A percentile compares a stretch with the other conserved stretches of the same genome.
These are phyloP conservation scores for Chaetomium strumarium DNA, from an alignment of 2,329 filamentous ascomycete genomes.

Conservation along the genomic window DNA sequence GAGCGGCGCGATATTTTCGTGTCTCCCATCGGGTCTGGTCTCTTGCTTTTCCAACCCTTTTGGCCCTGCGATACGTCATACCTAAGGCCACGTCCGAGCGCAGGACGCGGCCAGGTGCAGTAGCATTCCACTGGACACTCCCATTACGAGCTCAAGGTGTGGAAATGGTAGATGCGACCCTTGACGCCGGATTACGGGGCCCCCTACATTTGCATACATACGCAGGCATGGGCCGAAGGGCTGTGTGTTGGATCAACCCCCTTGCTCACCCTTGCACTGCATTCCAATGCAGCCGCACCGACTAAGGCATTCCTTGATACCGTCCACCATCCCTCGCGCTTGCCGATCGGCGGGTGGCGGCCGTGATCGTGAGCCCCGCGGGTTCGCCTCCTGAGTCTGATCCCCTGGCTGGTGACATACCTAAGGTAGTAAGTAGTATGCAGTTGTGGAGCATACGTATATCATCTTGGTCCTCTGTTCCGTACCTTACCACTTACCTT, in stretches of 20 bases:
- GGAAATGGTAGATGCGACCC: background rate
- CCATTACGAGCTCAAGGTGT: too few species aligned
- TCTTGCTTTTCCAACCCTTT: conserved; percentile 6
- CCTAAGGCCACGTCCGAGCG: conserved; percentile 5
- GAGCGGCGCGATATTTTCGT: background rate
- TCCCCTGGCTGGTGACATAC: background rate
- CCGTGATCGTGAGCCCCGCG: background rate
- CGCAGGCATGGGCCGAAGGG: background rate
- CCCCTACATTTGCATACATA: background rate
- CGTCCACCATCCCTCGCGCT: conserved; percentile 10
- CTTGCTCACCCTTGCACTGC: conserved; percentile 3
- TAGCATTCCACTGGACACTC: conserved; percentile 6
- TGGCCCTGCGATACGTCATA: conserved; percentile 17
- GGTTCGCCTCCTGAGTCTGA: background rate
- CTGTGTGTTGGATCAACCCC: background rate
- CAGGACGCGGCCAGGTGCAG: background rate
- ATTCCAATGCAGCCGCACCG: background rate
- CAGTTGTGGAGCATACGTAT: conserved; percentile 1
- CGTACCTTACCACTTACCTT: too few species aligned
- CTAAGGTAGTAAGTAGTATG: too few species aligned
- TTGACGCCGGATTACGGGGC: background rate
- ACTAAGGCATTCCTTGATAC: conserved; percentile 12
- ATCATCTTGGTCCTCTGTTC: background rate
- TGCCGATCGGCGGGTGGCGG: conserved; percentile 10
- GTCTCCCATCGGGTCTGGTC: conserved; percentile 1